Conservation (phyloP, 2,329 filamentous ascomycete species). For the Immersiporthe knoxdaviesiana region DNA sequence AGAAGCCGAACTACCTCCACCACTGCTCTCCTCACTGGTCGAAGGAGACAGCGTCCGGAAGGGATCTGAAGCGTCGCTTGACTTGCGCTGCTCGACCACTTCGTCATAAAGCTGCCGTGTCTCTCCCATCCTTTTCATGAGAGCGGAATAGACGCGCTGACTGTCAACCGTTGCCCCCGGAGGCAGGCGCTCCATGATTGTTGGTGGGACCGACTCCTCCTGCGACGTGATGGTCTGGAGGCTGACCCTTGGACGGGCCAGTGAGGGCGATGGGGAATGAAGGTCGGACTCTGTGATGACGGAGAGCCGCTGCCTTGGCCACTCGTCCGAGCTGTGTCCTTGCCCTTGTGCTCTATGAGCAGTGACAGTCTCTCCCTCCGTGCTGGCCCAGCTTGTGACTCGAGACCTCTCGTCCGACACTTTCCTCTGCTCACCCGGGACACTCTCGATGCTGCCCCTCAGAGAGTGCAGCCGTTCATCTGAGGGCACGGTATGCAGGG, state of each 20-base stretch:
- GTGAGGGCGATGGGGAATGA: conserved; percentile 46
- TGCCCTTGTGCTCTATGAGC: conserved; percentile 44
- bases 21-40: conserved; percentile 18
- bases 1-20: conserved; percentile 1
- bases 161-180: conserved; percentile 50
- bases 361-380: conserved; percentile 58
- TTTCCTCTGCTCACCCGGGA: conserved; percentile 43
- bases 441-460: conserved; percentile 58
- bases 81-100: conserved; percentile 32
- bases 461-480: conserved; percentile 54
- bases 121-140: conserved; percentile 60
- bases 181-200: conserved; percentile 23
- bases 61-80: conserved; percentile 29
- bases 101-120: conserved; percentile 37
- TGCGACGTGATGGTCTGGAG: conserved; percentile 35
- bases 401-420: conserved; percentile 60
- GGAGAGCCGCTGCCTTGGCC: conserved; percentile 62
- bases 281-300: conserved; percentile 63
- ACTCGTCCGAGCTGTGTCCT: conserved; percentile 41
- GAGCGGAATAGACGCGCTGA: conserved; percentile 63
- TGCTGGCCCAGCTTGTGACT: conserved; percentile 74
- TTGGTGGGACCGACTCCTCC: conserved; percentile 24
- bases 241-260: conserved; percentile 34
- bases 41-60: conserved; percentile 26
- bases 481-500: conserved; percentile 51